Evolutionary conservation across 139 green algal species (phyloP), one percentile per base, ranked within the genome.

Genomic region (Chlorella sp.): DNA sequence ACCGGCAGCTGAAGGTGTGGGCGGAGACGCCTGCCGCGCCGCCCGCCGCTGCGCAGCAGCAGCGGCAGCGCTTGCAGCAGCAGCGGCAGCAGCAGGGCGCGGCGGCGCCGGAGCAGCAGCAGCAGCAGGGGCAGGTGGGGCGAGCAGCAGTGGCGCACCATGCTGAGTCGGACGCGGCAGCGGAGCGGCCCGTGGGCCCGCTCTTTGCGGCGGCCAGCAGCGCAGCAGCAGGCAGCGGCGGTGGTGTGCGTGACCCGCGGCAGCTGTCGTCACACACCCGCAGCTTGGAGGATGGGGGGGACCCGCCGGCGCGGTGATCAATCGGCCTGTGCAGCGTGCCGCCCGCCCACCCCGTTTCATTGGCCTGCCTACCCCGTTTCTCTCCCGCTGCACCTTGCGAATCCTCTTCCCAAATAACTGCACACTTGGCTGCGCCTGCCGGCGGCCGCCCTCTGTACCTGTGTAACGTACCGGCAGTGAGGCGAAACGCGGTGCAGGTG

Each of bases 1-100:
- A 92, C 12, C 91, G 97, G 5, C 70, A 90, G 9, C 80, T 99
- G 28, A 87, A 89, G 38, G 67, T 65, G 4, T 90, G 87, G 87
- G 82, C 81, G 3, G 81, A 84, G 56, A 20, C 51, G 26, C 36
- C 34, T 36, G 28, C 69, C 30, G 13, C 13, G 44, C 36, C 32
- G 74, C 62, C 69, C 25, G 38, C 69, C 7, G 1, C 36, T 36
- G 36, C 36, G 68, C 39, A 56, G 56, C 51, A 72, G 55, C n/a
- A 23, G 57, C 36, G 11, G 34, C 56, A n/a, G 75, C 56, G 44
- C 56, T 57, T 38, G 56, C 39, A 78, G 28, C 39, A 78, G 23
- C n/a, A 75, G 71, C 39, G 21, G 55, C 51, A 36, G 55, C 68
- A 51, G 68, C 81, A 72, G 34, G 26, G 36, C 15, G 4, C 25